phyloP scores from a whole-genome alignment of 331 rosid species.

The Acacia concinna region DNA sequence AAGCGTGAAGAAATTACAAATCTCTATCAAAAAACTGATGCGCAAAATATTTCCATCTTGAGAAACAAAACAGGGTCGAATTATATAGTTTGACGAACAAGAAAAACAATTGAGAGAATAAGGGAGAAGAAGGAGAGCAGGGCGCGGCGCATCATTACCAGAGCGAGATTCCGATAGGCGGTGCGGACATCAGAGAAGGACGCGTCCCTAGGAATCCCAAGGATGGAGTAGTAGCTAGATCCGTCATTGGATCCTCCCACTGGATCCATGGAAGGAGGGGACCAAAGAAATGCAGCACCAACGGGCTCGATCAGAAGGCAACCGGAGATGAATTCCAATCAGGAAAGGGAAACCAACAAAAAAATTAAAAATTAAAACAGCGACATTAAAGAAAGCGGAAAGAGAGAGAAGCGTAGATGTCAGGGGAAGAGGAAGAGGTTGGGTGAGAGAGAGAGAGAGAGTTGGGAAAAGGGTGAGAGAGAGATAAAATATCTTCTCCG shows the following conservation, averaged over 20 bases:
- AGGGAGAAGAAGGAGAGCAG: background rate
- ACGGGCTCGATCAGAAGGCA: background rate
- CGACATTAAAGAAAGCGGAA: background rate
- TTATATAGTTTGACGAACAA: background rate
- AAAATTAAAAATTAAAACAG: background rate
- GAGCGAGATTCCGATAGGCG: conserved; percentile 86
- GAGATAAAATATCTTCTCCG: conserved; percentile 44
- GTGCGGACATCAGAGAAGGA: conserved; percentile 85
- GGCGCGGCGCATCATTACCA: conserved; percentile 47
- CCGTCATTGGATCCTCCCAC: conserved; percentile 78
- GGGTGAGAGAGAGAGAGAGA: background rate
- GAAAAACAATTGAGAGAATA: background rate
- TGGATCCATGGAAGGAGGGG: conserved; percentile 56
- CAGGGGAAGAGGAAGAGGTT: background rate
- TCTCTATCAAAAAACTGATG: background rate
- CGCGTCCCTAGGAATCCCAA: conserved; percentile 79
- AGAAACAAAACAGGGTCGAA: background rate
- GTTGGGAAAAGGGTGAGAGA: conserved; percentile 22
- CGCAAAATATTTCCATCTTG: background rate
- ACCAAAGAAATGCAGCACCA: background rate
- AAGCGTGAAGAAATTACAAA: background rate
- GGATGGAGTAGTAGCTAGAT: conserved; percentile 81
- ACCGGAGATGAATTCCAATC: background rate
- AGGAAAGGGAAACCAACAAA: background rate
- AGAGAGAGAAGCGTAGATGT: conserved; percentile 8